Percentiles rank a stretch among this genome's conserved stretches.
Evolutionary conservation across 352 stramenopile genomes (phyloP).

Genomic region (Phytophthora sp.): DNA sequence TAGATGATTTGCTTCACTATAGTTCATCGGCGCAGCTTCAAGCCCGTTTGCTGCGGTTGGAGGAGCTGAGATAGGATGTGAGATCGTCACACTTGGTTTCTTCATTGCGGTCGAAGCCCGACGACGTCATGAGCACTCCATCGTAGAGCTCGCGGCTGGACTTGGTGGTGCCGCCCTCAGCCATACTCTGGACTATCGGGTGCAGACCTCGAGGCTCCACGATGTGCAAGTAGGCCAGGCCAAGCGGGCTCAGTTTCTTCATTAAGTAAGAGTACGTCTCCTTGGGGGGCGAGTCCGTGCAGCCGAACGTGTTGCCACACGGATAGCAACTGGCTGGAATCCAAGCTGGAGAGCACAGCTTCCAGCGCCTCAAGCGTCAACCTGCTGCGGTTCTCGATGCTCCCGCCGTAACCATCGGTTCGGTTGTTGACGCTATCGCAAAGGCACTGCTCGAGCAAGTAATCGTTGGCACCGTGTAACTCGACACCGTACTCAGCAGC

Average conservation of each 20-base stretch:
- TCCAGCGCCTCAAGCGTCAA: constrained; percentile 72
- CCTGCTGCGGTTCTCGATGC: constrained; percentile 74
- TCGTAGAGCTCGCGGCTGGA: constrained; percentile 50
- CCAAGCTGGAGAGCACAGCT: constrained; percentile 32
- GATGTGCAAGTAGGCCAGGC: constrained; percentile 59
- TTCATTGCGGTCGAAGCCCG: constrained; percentile 44
- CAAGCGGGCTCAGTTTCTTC: constrained; percentile 34
- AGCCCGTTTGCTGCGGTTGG: no score
- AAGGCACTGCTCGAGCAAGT: constrained; percentile 40
- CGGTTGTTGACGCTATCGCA: constrained; percentile 31
- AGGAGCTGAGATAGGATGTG: no score
- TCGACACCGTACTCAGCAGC: constrained; percentile 30
- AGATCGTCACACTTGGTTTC: no score
- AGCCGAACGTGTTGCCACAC: constrained; percentile 36
- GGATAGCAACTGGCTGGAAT: constrained; percentile 41
- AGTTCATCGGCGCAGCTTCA: no score
- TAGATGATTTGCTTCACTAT: no score
- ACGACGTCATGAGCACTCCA: constrained; percentile 54
- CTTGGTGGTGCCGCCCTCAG: constrained; percentile 40
- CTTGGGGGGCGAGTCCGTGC: constrained; percentile 40
- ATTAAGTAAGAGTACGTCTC: constrained; percentile 47
- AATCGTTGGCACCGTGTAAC: constrained; percentile 33
- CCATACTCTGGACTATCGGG: constrained; percentile 22
- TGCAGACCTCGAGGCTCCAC: constrained; percentile 51
- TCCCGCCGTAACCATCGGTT: constrained; percentile 56